Conservation (phyloP, 1,284 basidiomycete genomes). For the Malassezia dermatis region DNA sequence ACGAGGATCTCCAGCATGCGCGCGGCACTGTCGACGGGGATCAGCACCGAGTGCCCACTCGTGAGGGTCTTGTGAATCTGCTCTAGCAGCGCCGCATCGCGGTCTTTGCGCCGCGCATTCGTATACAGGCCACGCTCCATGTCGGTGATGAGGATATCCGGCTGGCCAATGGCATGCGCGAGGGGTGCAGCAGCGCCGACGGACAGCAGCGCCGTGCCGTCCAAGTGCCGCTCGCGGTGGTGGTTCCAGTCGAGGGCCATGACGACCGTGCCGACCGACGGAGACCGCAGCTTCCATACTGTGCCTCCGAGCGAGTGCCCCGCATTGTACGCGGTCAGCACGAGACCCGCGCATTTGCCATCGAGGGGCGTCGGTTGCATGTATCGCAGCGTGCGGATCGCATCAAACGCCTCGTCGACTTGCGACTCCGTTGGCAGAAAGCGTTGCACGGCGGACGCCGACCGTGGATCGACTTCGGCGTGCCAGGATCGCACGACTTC, state of each 20-base stretch:
- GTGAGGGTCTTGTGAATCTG: slow-evolving; percentile 76
- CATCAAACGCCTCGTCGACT: slow-evolving; percentile 88
- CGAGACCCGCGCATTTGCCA: slow-evolving; percentile 59
- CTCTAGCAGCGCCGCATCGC: slow-evolving; percentile 58
- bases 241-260: slow-evolving; percentile 96
- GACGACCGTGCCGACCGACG: slow-evolving; percentile 85
- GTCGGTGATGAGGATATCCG: slow-evolving; percentile 72
- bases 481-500: slow-evolving; percentile 37
- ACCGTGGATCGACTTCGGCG: slow-evolving; percentile 32
- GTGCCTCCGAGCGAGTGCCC: slow-evolving; percentile 94
- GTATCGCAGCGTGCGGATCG: slow-evolving; percentile 80
- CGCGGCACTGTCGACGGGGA: slow-evolving; percentile 88
- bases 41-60: slow-evolving; percentile 65
- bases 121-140: slow-evolving; percentile 65
- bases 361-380: slow-evolving; percentile 90
- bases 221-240: slow-evolving; percentile 86
- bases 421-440: slow-evolving; percentile 68
- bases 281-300: slow-evolving; percentile 95
- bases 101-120: slow-evolving; percentile 78
- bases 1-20: slow-evolving; percentile 86
- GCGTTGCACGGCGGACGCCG: slow-evolving; percentile 17
- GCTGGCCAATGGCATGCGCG: slow-evolving; percentile 32
- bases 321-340: slow-evolving; percentile 88
- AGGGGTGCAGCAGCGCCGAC: slow-evolving; percentile 12
- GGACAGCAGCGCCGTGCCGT: slow-evolving; percentile 63